Conservation (phyloP, 2,329 filamentous ascomycete genomes). For the Cercospora berteroae region DNA sequence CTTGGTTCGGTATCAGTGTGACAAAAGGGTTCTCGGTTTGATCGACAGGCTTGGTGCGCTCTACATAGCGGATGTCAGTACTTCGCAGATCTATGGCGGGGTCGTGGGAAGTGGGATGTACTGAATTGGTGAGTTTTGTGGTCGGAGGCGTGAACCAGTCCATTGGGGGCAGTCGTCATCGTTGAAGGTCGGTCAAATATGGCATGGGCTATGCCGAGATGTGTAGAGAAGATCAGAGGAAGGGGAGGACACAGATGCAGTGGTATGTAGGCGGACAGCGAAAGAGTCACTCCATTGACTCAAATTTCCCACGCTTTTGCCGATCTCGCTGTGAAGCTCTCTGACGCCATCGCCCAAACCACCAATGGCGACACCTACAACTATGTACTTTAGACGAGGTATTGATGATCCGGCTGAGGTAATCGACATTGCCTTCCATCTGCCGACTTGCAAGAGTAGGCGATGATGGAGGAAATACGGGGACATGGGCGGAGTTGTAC, state of each 20-base stretch:
- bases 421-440: not conserved
- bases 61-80: constrained; percentile 24
- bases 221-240: not conserved
- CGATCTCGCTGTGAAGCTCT: not conserved
- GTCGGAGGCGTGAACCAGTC: constrained; percentile 32
- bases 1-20: constrained; percentile 80
- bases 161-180: constrained; percentile 30
- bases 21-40: constrained; percentile 93
- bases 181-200: constrained; percentile 4
- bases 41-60: constrained; percentile 33
- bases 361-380: not conserved
- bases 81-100: not conserved
- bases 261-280: not conserved
- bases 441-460: no score
- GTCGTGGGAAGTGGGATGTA: constrained; percentile 2
- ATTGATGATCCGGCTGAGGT: not conserved
- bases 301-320: not conserved
- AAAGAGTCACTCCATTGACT: constrained; percentile 1
- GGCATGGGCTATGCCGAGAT: constrained; percentile 2
- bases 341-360: constrained; percentile 4
- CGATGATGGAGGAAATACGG: no score
- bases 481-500: no score
- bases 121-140: constrained; percentile 21
- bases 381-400: not conserved
- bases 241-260: not conserved